Evolutionary conservation across 345 rosid genomes (phyloP), one percentile per base, ranked within the genome.

Genomic region (Boechera retrofracta): DNA sequence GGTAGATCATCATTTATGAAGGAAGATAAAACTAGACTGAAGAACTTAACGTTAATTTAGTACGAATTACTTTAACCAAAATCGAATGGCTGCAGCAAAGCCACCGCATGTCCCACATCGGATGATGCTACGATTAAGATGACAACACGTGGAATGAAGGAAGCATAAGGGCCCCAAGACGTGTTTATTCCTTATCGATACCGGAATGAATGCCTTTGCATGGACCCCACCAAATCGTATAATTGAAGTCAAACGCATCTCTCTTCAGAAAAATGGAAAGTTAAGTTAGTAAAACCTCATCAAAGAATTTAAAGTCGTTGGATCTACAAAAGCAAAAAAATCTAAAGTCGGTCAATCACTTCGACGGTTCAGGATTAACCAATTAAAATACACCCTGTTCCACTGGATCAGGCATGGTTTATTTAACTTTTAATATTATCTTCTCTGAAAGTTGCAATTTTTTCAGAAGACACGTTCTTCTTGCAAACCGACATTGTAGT

Each of bases 151-250:
- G 79, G 52, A 58, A 15, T 0, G 5, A 55, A 32, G 6, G 13
- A 41, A 3, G 72, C 29, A 28, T 28, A 28, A 21, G 24, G 65
- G 53, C 6, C 59, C 24, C 24, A 21, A 21, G 24, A 21, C 24
- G 68, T 58, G 79, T 49, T 75, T 35, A 59, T 75, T 67, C 69
- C 56, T 53, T 64, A 64, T 63, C 70, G 9, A 63, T 4, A 47
- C 58, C 10, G 49, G 48, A 65, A 13, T 56, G 35, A 6, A 7
- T 9, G 29, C 74, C 38, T 53, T n/a, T 21, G 10, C 8, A 18
- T 69, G 76, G 80, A 38, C 60, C 80, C 76, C 35, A 71, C 66
- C 10, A 44, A 56, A 77, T 71, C 76, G 67, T 71, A 64, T 64
- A 64, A 31, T 47, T 44, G 51, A 71, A 71, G 77, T 64, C 80